Conservation (phyloP, 108 stramenopile genomes). For the Nannochloropsis gaditana region DNA sequence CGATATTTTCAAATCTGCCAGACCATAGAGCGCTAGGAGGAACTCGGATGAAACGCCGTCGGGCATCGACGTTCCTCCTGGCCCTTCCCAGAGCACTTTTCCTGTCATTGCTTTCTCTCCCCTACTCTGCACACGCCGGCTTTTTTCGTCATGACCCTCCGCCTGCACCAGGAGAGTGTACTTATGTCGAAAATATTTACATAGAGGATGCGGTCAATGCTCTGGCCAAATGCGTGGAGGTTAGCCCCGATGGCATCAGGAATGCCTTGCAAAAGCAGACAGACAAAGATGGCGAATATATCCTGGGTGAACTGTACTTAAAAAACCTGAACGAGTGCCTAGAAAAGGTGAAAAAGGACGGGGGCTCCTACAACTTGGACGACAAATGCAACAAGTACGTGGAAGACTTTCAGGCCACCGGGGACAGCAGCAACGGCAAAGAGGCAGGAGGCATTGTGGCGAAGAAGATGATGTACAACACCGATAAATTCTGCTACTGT, state of each 20-base stretch:
- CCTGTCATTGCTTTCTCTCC: background rate
- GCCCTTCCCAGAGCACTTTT: background rate
- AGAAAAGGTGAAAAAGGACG: constrained; percentile 7
- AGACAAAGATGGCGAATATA: background rate
- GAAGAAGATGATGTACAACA: background rate
- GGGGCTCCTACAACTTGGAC: background rate
- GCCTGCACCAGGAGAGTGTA: background rate
- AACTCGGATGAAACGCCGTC: background rate
- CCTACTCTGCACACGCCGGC: background rate
- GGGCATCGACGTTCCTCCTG: background rate
- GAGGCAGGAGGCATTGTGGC: background rate
- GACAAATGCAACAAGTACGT: background rate
- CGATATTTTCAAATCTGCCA: too few species aligned
- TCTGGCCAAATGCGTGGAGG: constrained; percentile 14
- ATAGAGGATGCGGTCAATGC: constrained; percentile 7
- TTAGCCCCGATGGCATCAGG: background rate
- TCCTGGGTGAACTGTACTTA: background rate
- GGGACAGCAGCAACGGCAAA: background rate
- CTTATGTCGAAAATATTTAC: background rate
- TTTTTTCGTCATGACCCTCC: background rate
- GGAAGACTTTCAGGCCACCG: background rate
- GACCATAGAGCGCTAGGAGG: too few species aligned
- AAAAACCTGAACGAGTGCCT: background rate
- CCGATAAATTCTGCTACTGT: constrained; percentile 6
- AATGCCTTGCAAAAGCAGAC: background rate